Evolutionary conservation across 768 basidiomycete species (phyloP).

Genomic region (Ephemerocybe angulata): DNA sequence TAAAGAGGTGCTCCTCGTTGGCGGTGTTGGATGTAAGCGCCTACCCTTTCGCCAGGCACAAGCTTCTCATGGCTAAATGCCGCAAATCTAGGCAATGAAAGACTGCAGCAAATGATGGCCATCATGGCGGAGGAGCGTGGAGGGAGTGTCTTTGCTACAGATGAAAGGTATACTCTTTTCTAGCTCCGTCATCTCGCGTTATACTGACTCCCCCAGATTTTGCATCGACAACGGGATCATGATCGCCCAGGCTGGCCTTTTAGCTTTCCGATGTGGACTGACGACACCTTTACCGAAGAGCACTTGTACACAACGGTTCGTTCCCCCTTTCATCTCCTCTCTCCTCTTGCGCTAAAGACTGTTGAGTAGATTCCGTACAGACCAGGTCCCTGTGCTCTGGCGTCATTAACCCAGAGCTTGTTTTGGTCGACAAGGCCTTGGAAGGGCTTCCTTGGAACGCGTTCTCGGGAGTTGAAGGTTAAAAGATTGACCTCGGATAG

Average conservation of each 20-base stretch:
- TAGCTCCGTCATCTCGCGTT: not conserved
- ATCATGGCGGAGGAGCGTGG: conserved; percentile 91
- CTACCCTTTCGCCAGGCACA: not conserved
- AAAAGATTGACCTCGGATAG: not conserved
- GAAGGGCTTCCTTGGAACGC: not conserved
- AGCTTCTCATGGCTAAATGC: not conserved
- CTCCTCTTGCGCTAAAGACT: not conserved
- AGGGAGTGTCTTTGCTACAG: conserved; percentile 90
- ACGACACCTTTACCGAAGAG: conserved; percentile 73
- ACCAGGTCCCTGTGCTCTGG: conserved; percentile 92
- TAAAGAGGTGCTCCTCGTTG: conserved; percentile 94
- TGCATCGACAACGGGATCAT: conserved; percentile 99
- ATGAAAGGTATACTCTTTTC: conserved; percentile 65
- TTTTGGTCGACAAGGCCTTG: not conserved
- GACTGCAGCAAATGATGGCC: conserved; percentile 98
- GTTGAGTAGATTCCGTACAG: conserved; percentile 80
- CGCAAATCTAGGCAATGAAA: conserved; percentile 65
- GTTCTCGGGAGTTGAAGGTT: not conserved
- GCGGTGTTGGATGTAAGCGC: conserved; percentile 96
- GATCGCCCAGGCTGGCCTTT: conserved; percentile 97
- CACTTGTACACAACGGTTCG: conserved; percentile 88
- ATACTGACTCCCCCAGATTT: conserved; percentile 52
- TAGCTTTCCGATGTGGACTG: conserved; percentile 89
- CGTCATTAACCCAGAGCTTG: conserved; percentile 28
- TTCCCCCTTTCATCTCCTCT: too few species aligned